Evolutionary conservation across 139 green algal species (phyloP).

Genomic region (Coccomyxa sp.): DNA sequence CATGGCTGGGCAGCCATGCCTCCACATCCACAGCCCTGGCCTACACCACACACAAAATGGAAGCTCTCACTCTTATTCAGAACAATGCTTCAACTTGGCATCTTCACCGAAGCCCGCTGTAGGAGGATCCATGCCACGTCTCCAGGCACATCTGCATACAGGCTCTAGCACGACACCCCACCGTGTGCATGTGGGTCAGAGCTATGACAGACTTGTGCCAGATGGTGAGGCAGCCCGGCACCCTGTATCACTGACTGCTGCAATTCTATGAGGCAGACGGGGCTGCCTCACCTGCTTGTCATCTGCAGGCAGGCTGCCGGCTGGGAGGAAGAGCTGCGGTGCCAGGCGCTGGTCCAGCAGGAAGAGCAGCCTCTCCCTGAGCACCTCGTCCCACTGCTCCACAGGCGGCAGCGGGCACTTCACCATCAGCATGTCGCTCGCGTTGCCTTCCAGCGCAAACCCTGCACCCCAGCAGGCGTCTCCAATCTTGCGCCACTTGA

Average conservation of each 20-base stretch:
- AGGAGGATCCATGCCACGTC: background rate
- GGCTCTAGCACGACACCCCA: background rate
- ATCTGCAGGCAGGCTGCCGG: background rate
- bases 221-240: background rate
- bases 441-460: slow-evolving; percentile 60
- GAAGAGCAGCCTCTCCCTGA: slow-evolving; percentile 29
- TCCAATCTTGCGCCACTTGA: background rate
- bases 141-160: background rate
- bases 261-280: background rate
- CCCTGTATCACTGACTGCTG: background rate
- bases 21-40: background rate
- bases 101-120: background rate
- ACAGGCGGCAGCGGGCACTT: slow-evolving; percentile 49
- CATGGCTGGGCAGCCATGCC: background rate
- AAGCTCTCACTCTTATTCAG: background rate
- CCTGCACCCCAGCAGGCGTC: slow-evolving; percentile 29
- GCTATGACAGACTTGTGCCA: background rate
- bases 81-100: background rate
- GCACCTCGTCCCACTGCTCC: slow-evolving; percentile 42
- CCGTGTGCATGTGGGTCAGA: background rate
- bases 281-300: background rate
- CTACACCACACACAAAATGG: background rate
- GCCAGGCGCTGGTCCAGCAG: slow-evolving; percentile 21
- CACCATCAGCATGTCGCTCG: slow-evolving; percentile 68
- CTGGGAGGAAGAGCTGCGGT: slow-evolving; percentile 55